phyloP scores from a whole-genome alignment of 495 filamentous ascomycete species.

The Glutinoglossum americanum region DNA sequence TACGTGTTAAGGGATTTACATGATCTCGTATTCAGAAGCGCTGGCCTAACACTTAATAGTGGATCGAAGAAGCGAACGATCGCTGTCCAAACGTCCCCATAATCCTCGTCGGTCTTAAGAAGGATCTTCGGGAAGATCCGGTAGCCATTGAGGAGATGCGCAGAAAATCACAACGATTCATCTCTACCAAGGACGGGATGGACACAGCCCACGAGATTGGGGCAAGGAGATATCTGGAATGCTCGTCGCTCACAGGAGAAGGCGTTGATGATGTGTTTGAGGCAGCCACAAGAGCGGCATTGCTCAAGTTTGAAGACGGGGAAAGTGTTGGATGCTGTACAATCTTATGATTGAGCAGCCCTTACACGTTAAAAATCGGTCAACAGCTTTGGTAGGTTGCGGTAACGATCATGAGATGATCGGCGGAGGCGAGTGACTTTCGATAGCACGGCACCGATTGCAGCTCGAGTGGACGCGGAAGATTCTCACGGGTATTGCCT shows the following conservation, averaged over 20 bases:
- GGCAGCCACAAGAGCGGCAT: conserved; percentile 83
- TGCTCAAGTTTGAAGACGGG: conserved; percentile 77
- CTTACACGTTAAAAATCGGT: background rate
- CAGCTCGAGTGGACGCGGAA: background rate
- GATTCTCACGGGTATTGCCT: background rate
- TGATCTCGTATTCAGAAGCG: conserved; percentile 3
- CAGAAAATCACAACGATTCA: conserved; percentile 75
- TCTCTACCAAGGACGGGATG: conserved; percentile 57
- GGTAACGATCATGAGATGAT: background rate
- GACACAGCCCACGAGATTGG: conserved; percentile 67
- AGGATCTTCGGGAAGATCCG: conserved; percentile 90
- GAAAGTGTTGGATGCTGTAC: conserved; percentile 71
- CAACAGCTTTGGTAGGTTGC: background rate
- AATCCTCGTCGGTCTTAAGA: conserved; percentile 92
- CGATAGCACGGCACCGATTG: background rate
- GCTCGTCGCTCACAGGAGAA: conserved; percentile 89
- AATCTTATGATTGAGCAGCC: conserved; percentile 44
- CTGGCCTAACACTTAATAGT: conserved; percentile 27
- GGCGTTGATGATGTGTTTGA: conserved; percentile 99
- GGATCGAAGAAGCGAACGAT: conserved; percentile 91
- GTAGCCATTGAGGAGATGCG: conserved; percentile 92
- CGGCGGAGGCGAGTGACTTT: background rate
- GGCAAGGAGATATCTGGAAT: conserved; percentile 91
- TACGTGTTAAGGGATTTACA: conserved; percentile 18
- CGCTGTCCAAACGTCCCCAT: conserved; percentile 84